Evolutionary conservation across 805 yeast genomes (phyloP).

Genomic region (Metschnikowia similis): DNA sequence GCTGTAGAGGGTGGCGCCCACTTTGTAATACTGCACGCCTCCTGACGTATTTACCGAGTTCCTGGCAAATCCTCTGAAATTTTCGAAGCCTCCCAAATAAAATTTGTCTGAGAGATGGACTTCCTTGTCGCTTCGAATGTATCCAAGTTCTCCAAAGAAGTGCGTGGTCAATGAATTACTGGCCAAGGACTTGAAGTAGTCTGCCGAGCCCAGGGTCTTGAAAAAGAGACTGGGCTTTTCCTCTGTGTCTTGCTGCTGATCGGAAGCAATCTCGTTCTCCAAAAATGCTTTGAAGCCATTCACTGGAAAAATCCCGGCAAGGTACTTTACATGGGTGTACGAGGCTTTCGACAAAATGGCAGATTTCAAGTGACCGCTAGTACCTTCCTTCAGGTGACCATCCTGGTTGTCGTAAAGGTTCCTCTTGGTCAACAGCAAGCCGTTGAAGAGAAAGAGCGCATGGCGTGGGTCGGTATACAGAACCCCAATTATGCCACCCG

Average conservation of each 20-base stretch:
- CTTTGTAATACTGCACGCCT: conserved; percentile 57
- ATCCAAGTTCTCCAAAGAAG: conserved; percentile 51
- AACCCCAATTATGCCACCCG: conserved; percentile 51
- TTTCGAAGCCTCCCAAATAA: conserved; percentile 75
- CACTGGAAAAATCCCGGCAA: conserved; percentile 14
- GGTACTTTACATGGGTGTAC: conserved; percentile 16
- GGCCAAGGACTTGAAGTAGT: conserved; percentile 40
- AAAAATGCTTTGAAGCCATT: conserved; percentile 52
- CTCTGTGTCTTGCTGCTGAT: conserved; percentile 25
- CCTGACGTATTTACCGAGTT: conserved; percentile 74
- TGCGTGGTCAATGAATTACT: conserved; percentile 47
- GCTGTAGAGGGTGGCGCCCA: conserved; percentile 56
- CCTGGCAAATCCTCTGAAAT: conserved; percentile 63
- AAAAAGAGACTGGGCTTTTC: conserved; percentile 24
- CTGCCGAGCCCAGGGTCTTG: conserved; percentile 30
- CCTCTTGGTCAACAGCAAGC: conserved; percentile 59
- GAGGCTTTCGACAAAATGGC: conserved; percentile 26
- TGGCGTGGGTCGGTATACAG: conserved; percentile 25
- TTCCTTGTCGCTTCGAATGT: conserved; percentile 28
- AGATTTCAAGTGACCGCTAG: conserved; percentile 30
- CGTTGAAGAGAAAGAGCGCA: conserved; percentile 36
- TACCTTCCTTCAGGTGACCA: conserved; percentile 42
- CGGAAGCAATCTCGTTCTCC: conserved; percentile 46
- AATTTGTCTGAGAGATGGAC: conserved; percentile 76
- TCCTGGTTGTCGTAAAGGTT: conserved; percentile 49